Conservation (phyloP, 2,329 filamentous ascomycete species). For the Beauveria rudraprayagi region DNA sequence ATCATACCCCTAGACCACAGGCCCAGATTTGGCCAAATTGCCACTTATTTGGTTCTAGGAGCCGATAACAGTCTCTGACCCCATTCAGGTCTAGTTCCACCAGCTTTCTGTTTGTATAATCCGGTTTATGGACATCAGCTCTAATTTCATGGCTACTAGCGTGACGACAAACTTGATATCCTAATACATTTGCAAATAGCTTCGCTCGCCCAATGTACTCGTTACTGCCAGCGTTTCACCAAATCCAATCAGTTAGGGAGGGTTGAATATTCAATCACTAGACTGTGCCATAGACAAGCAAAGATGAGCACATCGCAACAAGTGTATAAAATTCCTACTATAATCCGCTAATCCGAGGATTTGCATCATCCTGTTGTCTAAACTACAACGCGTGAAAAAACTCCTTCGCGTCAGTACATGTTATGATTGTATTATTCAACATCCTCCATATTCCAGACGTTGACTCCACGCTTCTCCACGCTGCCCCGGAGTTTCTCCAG, state of each 20-base stretch:
- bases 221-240: too few relatives aligned
- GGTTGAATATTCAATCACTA: too few relatives aligned
- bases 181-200: too few relatives aligned
- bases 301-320: neutral
- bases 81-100: neutral
- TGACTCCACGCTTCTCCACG: conserved; percentile 42
- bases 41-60: neutral
- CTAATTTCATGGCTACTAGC: too few relatives aligned
- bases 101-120: too few relatives aligned
- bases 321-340: neutral
- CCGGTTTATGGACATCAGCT: too few relatives aligned
- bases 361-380: conserved; percentile 17
- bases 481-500: conserved; percentile 42
- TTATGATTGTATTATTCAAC: conserved; percentile 28
- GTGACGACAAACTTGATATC: too few relatives aligned
- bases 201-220: too few relatives aligned
- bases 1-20: conserved; percentile 10
- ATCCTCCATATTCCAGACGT: conserved; percentile 42
- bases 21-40: neutral
- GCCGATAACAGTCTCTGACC: neutral
- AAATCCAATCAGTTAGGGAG: too few relatives aligned
- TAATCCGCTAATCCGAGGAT: neutral
- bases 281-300: neutral
- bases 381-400: conserved; percentile 16
- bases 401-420: conserved; percentile 14